Evolutionary conservation across 129 eudicot genomes (phyloP), one percentile per base, ranked within the genome.

Genomic region (Rutidosis leptorrhynchoides): DNA sequence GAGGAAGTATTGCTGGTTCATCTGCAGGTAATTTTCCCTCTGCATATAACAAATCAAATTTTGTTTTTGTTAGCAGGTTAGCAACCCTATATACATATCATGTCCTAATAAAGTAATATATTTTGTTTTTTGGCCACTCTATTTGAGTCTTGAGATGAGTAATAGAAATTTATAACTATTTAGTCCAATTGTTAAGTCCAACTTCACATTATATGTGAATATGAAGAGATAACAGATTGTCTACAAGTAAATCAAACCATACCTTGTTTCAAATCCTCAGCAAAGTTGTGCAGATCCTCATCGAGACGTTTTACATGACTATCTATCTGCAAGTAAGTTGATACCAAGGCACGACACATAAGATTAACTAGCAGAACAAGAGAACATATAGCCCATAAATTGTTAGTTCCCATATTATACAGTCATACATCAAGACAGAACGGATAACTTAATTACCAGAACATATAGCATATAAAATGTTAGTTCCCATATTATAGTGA

Each of bases 181-280:
- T n/a, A 23, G 3, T 17, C 14, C 59, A 2, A 53, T 12, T 21
- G 21, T 10, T 4, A 26, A 27, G 29, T 57, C 67, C 46, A 40
- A 58, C 42, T 40, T 32, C 35, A 15, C 32, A 73, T 35, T 64
- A 8, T 16, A 20, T 58, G 29, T 17, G 19, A 27, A 51, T 7
- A 48, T 15, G 10, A 17, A 70, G n/a, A n/a, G n/a, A n/a, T n/a
- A n/a, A 55, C 51, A n/a, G n/a, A n/a, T n/a, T n/a, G n/a, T n/a
- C 51, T 16, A 68, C 58, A 22, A 58, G 69, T 51, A 33, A 51
- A 60, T 35, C 20, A 20, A 29, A 60, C 28, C 43, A 71, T 35
- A 92, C 98, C 98, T 89, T 89, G 99, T 75, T 93, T 93, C 73
- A 93, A 76, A 82, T 93, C 99, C 72, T 93, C 99, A 0, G 95